Evolutionary conservation across 306 rosid genomes (phyloP).

Genomic region (Begonia loranthoides): DNA sequence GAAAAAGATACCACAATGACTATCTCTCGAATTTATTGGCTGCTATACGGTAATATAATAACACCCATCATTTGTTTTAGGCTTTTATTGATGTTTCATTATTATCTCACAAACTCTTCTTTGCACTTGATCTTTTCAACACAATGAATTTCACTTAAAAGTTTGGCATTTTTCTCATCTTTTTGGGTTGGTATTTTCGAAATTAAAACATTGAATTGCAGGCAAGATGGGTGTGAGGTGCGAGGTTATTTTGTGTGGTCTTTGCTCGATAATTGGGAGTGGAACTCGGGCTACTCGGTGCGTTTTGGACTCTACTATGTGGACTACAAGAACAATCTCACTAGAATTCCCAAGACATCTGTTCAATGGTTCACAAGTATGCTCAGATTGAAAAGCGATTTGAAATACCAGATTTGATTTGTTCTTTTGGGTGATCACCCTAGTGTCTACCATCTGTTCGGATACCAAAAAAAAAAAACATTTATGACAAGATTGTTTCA

Average conservation of each 20-base stretch:
- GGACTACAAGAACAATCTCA: constrained; percentile 72
- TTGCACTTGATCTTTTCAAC: too few relatives aligned
- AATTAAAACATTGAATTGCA: constrained; percentile 10
- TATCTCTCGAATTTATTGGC: constrained; percentile 85
- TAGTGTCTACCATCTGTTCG: too few relatives aligned
- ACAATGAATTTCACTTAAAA: too few relatives aligned
- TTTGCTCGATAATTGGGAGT: constrained; percentile 92
- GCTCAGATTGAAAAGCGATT: constrained; percentile 24
- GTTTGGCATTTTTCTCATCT: too few relatives aligned
- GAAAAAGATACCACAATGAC: constrained; percentile 67
- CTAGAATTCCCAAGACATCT: constrained; percentile 76
- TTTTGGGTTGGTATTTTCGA: too few relatives aligned
- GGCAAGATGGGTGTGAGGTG: constrained; percentile 68
- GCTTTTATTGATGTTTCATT: not conserved
- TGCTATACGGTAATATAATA: constrained; percentile 51
- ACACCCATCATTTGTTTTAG: not conserved
- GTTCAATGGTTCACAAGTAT: constrained; percentile 61
- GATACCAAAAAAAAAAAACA: too few relatives aligned
- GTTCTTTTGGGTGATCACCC: too few relatives aligned
- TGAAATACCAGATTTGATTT: too few relatives aligned
- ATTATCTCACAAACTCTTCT: too few relatives aligned
- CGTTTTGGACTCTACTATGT: constrained; percentile 84
- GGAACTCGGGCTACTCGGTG: constrained; percentile 83
- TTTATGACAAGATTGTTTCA: too few relatives aligned
- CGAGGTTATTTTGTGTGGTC: constrained; percentile 91